Evolutionary conservation across 495 filamentous ascomycete species (phyloP).

Genomic region (Trichoderma orchidacearum): DNA sequence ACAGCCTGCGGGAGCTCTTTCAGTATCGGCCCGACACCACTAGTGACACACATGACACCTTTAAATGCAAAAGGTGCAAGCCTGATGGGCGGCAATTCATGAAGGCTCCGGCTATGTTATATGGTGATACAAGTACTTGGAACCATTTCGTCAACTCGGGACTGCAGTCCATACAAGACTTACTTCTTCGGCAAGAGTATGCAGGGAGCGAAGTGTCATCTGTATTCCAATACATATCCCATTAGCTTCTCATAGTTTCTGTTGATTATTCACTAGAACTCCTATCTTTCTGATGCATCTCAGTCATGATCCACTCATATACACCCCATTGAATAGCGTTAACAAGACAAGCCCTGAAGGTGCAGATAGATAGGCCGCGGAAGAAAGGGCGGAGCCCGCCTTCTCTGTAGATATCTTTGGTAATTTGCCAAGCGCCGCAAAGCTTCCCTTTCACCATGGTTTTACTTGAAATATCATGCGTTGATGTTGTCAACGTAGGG

Average conservation of each 20-base stretch:
- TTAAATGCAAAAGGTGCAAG: conserved; percentile 94
- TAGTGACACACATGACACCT: conserved; percentile 95
- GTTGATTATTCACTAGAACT: too few relatives aligned
- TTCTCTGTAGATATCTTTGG: conserved; percentile 44
- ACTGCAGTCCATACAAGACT: conserved; percentile 74
- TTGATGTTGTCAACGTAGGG: conserved; percentile 11
- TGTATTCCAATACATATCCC: conserved; percentile 34
- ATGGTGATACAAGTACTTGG: conserved; percentile 97
- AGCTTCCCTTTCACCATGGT: conserved; percentile 9
- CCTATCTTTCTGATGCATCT: too few relatives aligned
- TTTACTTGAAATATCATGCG: conserved; percentile 15
- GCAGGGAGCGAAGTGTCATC: conserved; percentile 70
- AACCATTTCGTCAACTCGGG: conserved; percentile 85
- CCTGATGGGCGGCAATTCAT: conserved; percentile 74
- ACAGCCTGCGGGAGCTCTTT: conserved; percentile 82
- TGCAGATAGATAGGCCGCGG: conserved; percentile 64
- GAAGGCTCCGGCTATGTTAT: conserved; percentile 86
- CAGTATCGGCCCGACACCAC: conserved; percentile 72
- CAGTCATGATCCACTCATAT: conserved; percentile 70
- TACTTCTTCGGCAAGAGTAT: conserved; percentile 80
- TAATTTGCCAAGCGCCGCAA: conserved; percentile 45
- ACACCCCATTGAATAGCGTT: conserved; percentile 74
- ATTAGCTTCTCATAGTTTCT: not conserved
- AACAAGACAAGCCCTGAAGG: conserved; percentile 70
- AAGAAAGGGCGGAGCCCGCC: conserved; percentile 63